Evolutionary conservation across 1,139 yeast species (phyloP), one percentile per base, ranked within the genome.

Genomic region (Lodderomyces pseudojiufengensis): DNA sequence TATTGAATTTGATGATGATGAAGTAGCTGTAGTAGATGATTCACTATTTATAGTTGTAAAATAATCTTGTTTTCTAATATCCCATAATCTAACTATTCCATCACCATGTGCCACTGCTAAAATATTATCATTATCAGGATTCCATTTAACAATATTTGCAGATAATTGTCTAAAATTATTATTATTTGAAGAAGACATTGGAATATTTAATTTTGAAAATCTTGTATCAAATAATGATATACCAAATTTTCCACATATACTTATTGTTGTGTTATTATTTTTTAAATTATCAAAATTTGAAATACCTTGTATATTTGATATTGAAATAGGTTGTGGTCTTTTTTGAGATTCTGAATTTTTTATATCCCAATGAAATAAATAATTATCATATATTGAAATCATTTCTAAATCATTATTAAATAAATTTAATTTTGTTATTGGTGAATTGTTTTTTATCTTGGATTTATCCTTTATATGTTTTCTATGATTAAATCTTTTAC

Each of bases 351-450:
- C 76, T 65, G 40, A 77, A 63, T 56, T 83, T 55, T 70, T 62
- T 14, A 79, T 61, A 55, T 85, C 88, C 95, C 95, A 85, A 36
- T 78, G 57, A 52, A 81, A 85, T 20, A 85, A 49, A 44, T 78
- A 73, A 45, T 80, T 78, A 41, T 78, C 76, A 53, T 81, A 84
- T 9, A 78, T 56, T 1, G 88, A 65, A 28, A 82, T 54, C 39
- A 84, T 50, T 26, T 48, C 41, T 20, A 51, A 42, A 16, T 44
- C 40, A 16, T 48, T 30, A 11, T 37, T 42, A 24, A 52, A 42
- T 33, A 65, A 59, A 3, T 55, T 55, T 41, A 69, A 46, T 37
- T 59, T 57, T 16, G 56, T 45, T 24, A 64, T 53, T 31, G 50
- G 51, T n/a, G 52, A 39, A 36, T 27, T 26, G 31, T 29, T 23